A percentile compares a stretch with the other conserved stretches of the same genome.
Evolutionary conservation across 2,329 filamentous ascomycete genomes (phyloP).

Genomic region (Arachnomyces sp.): DNA sequence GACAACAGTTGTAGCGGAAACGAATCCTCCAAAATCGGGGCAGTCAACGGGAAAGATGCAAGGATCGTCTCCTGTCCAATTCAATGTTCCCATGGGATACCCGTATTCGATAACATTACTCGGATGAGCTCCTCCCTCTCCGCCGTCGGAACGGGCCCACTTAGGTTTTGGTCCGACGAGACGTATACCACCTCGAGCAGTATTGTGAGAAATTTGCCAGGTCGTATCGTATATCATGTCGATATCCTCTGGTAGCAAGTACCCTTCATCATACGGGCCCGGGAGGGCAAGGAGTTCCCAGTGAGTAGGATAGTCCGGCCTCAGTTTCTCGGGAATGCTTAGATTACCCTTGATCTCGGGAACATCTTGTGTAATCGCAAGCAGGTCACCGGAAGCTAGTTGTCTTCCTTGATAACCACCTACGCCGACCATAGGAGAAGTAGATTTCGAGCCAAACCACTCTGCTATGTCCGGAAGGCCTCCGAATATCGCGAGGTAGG

Average conservation of each 20-base stretch:
- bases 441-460: constrained; percentile 55
- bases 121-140: constrained; percentile 57
- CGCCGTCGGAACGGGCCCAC: constrained; percentile 54
- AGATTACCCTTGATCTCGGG: constrained; percentile 27
- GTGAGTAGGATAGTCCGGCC: constrained; percentile 42
- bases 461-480: constrained; percentile 48
- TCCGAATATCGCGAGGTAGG: constrained; percentile 52
- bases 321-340: constrained; percentile 38
- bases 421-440: constrained; percentile 49
- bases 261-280: constrained; percentile 51
- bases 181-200: constrained; percentile 53
- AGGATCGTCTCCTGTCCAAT: constrained; percentile 56
- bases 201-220: constrained; percentile 58
- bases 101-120: constrained; percentile 54
- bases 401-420: constrained; percentile 55
- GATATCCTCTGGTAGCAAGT: constrained; percentile 45
- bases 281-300: constrained; percentile 50
- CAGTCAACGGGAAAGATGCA: constrained; percentile 54
- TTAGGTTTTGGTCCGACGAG: constrained; percentile 52
- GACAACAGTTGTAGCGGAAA: constrained; percentile 49
- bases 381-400: constrained; percentile 47
- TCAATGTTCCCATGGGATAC: constrained; percentile 51
- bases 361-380: constrained; percentile 37
- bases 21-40: constrained; percentile 56
- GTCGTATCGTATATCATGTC: constrained; percentile 50